These are phyloP conservation scores for Pleurotus sapidus DNA, from an alignment of 768 basidiomycete genomes.

Conservation along the genomic window DNA sequence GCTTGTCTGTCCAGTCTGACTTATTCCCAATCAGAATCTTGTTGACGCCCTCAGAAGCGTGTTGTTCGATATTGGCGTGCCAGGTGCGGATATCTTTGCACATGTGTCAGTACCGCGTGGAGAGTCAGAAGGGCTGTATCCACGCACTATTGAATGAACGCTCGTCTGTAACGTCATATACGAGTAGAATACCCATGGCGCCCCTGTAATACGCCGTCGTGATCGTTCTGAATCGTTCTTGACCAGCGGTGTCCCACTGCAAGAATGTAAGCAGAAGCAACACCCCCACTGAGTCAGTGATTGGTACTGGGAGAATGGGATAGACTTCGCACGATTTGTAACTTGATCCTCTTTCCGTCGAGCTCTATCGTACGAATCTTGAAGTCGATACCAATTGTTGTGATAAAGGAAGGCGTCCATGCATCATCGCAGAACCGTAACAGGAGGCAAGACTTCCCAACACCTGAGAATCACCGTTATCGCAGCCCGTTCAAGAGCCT, in stretches of 20 bases:
- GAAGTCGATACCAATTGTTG: constrained; percentile 99
- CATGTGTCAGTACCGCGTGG: not conserved
- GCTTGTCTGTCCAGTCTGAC: constrained; percentile 97
- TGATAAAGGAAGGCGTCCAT: constrained; percentile 99
- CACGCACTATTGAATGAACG: constrained; percentile 93
- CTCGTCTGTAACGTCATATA: constrained; percentile 98
- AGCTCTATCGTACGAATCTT: constrained; percentile 99
- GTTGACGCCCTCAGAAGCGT: constrained; percentile 98
- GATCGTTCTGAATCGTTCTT: constrained; percentile 98
- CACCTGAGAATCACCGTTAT: constrained; percentile 47
- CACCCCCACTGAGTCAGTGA: constrained; percentile 3
- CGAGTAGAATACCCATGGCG: constrained; percentile 96
- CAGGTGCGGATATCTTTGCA: constrained; percentile 91
- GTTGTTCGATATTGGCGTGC: constrained; percentile 98
- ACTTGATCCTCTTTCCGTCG: constrained; percentile 96
- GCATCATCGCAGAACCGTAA: constrained; percentile 98
- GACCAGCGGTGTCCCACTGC: constrained; percentile 99
- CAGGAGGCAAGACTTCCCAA: constrained; percentile 95
- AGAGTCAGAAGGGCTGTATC: constrained; percentile 8
- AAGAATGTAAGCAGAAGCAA: not conserved
- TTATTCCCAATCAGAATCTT: constrained; percentile 99
- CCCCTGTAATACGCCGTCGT: constrained; percentile 99
- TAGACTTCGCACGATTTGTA: constrained; percentile 82
- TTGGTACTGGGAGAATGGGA: not conserved
- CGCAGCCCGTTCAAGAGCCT: constrained; percentile 8